phyloP scores from a whole-genome alignment of 805 yeast genomes.

The Hanseniaspora thailandica region DNA sequence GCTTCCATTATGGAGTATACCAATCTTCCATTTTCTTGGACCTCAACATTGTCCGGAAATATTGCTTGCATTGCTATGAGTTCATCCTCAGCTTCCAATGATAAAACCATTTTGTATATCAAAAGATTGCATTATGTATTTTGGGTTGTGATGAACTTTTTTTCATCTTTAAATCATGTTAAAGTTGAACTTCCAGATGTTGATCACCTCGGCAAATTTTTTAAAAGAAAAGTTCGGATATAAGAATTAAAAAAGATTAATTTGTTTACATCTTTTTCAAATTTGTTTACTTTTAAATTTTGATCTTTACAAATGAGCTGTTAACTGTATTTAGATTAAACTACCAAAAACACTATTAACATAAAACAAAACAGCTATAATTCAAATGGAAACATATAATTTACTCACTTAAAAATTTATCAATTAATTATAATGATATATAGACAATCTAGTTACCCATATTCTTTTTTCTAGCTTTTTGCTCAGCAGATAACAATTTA shows the following conservation, averaged over 20 bases:
- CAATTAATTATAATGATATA: too few relatives aligned
- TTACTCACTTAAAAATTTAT: too few relatives aligned
- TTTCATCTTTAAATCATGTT: too few relatives aligned
- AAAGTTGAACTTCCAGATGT: too few relatives aligned
- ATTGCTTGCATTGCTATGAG: conserved; percentile 76
- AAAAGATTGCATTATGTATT: not conserved
- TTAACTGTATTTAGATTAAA: too few relatives aligned
- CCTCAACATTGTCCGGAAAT: conserved; percentile 48
- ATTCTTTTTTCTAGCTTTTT: not conserved
- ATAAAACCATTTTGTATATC: not conserved
- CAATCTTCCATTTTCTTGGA: conserved; percentile 29
- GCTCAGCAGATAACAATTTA: conserved; percentile 20
- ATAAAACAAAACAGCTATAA: too few relatives aligned
- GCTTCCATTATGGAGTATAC: conserved; percentile 51
- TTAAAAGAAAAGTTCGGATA: not conserved
- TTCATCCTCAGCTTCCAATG: conserved; percentile 55
- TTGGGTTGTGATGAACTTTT: too few relatives aligned
- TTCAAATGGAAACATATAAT: too few relatives aligned
- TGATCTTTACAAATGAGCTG: not conserved
- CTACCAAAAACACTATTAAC: too few relatives aligned
- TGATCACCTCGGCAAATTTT: too few relatives aligned
- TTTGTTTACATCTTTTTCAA: not conserved
- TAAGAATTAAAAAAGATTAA: not conserved
- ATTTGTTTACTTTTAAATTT: not conserved
- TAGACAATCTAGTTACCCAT: not conserved